Conservation (phyloP, 495 filamentous ascomycete species). For the Podospora pseudoanserina region DNA sequence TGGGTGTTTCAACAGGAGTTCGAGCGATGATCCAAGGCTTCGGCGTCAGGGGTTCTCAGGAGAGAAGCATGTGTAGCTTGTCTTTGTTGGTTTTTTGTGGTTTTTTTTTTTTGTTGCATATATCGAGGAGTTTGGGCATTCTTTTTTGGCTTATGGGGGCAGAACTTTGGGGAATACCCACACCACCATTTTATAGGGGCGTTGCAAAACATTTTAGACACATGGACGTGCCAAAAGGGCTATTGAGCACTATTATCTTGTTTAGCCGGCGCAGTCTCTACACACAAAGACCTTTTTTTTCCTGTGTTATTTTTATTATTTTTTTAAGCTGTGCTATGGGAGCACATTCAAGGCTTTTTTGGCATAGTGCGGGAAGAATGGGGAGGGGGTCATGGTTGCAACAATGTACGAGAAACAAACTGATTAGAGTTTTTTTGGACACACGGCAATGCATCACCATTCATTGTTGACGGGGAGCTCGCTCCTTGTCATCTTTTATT, state of each 20-base stretch:
- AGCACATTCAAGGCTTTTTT: neutral
- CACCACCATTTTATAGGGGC: neutral
- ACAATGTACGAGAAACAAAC: constrained; percentile 18
- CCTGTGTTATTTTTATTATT: neutral
- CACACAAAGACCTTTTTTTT: neutral
- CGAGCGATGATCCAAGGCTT: neutral
- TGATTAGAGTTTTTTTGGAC: neutral
- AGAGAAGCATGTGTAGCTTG: constrained; percentile 7
- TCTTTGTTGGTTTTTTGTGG: neutral
- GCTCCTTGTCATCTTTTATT: constrained; percentile 4
- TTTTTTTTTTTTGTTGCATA: neutral
- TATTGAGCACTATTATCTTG: neutral
- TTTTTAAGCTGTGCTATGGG: neutral
- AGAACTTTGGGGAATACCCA: constrained; percentile 5
- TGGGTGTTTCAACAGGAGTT: constrained; percentile 11
- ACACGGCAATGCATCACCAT: neutral
- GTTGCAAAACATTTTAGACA: constrained; percentile 6
- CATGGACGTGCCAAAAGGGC: neutral
- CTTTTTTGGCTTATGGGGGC: neutral
- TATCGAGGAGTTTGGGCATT: neutral
- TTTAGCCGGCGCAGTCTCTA: neutral
- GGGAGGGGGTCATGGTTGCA: neutral
- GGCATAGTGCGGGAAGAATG: constrained; percentile 4
- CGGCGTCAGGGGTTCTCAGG: neutral
- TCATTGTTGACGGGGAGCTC: constrained; percentile 10